Evolutionary conservation across 306 rosid genomes (phyloP).

Genomic region (Neltuma alba): DNA sequence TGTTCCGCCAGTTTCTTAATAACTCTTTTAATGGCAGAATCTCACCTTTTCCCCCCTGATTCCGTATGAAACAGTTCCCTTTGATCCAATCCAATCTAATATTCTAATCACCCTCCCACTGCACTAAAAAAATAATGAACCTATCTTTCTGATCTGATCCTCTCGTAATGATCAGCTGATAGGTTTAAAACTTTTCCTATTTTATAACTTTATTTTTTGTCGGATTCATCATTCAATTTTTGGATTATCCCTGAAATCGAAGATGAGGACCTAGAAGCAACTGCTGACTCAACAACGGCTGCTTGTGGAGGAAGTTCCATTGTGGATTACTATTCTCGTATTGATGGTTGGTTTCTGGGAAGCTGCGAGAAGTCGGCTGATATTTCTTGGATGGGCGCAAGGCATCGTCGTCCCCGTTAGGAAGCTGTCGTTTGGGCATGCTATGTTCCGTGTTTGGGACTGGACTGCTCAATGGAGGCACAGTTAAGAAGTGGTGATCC

Average conservation of each 20-base stretch:
- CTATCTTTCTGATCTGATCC: background rate
- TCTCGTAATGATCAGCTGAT: conserved; percentile 23
- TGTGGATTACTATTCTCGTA: conserved; percentile 37
- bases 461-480: conserved; percentile 33
- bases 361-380: conserved; percentile 42
- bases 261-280: conserved; percentile 55
- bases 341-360: conserved; percentile 35
- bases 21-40: conserved; percentile 32
- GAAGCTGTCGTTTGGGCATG: conserved; percentile 48
- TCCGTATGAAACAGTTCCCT: conserved; percentile 28
- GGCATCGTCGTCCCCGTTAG: conserved; percentile 37
- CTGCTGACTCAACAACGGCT: conserved; percentile 47
- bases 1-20: background rate
- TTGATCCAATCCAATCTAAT: conserved; percentile 12
- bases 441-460: conserved; percentile 31
- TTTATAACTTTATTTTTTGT: background rate
- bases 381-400: conserved; percentile 48
- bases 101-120: conserved; percentile 28
- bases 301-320: conserved; percentile 46
- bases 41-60: conserved; percentile 10
- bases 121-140: background rate
- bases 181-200: conserved; percentile 1
- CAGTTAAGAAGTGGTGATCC: conserved; percentile 21
- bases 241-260: conserved; percentile 46
- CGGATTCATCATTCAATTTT: background rate